These are phyloP conservation scores for Mycena epipterygia DNA, from an alignment of 768 basidiomycete species.

Conservation along the genomic window DNA sequence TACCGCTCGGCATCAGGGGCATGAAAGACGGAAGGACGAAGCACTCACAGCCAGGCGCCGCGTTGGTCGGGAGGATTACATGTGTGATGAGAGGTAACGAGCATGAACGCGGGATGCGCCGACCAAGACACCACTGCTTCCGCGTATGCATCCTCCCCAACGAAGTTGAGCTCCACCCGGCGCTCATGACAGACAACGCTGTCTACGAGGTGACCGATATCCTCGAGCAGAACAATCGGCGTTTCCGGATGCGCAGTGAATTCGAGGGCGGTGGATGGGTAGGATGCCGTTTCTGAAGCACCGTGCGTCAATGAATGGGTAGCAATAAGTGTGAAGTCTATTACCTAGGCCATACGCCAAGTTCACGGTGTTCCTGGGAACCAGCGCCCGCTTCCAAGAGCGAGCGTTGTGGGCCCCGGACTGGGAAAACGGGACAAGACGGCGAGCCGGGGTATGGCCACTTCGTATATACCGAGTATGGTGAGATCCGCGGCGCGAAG, in stretches of 20 bases:
- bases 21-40: no score
- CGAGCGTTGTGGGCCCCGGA: not conserved
- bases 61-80: conserved; percentile 10
- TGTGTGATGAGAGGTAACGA: conserved; percentile 9
- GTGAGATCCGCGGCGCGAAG: not conserved
- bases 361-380: not conserved
- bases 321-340: not conserved
- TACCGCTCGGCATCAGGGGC: no score
- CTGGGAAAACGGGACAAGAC: not conserved
- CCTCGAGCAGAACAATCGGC: conserved; percentile 18
- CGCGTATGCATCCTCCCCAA: not conserved
- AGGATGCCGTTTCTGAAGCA: not conserved
- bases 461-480: not conserved
- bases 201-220: conserved; percentile 12
- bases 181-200: not conserved
- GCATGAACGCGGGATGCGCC: not conserved
- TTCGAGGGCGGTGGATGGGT: conserved; percentile 16
- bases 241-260: conserved; percentile 5
- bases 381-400: conserved; percentile 3
- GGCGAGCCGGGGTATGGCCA: not conserved
- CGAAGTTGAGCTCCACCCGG: conserved; percentile 3
- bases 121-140: conserved; percentile 17
- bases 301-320: not conserved
- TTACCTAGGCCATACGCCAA: not conserved
- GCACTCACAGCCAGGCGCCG: conserved; percentile 19